These are phyloP conservation scores for Bipolaris victoriae DNA, from an alignment of 2,329 filamentous ascomycete species.

Conservation along the genomic window DNA sequence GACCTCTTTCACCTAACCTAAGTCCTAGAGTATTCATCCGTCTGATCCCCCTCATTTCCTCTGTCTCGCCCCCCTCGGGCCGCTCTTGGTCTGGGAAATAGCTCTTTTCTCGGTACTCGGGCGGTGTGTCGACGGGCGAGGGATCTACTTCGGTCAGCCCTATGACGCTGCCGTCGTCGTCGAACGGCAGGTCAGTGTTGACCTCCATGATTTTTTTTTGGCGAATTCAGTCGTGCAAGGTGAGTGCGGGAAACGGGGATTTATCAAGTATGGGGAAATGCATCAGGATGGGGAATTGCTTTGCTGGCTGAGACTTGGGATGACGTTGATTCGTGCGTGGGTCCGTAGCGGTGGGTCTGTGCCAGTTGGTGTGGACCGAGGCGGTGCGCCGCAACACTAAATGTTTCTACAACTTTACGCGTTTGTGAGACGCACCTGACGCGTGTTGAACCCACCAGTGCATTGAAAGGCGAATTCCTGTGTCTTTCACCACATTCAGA, in stretches of 20 bases:
- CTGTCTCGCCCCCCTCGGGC: constrained; percentile 12
- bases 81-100: constrained; percentile 50
- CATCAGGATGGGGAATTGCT: constrained; percentile 15
- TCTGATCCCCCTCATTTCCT: constrained; percentile 16
- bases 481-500: background rate
- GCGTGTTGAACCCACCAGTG: background rate
- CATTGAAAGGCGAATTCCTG: background rate
- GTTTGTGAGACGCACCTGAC: background rate
- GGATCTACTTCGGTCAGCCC: constrained; percentile 82
- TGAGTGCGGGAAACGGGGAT: constrained; percentile 1
- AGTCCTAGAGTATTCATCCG: constrained; percentile 50
- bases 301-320: constrained; percentile 29
- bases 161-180: constrained; percentile 59
- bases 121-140: constrained; percentile 69
- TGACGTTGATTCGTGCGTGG: constrained; percentile 42
- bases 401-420: background rate
- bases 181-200: constrained; percentile 27
- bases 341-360: constrained; percentile 4
- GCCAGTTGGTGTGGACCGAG: constrained; percentile 24
- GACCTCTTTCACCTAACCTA: constrained; percentile 69
- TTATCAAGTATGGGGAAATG: constrained; percentile 18
- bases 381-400: constrained; percentile 23
- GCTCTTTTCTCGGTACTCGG: constrained; percentile 57
- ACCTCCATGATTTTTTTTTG: constrained; percentile 18
- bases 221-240: background rate